Base-by-base conservation (phyloP, 2,329 filamentous ascomycete species). In the Aquanectria penicillioides region DNA sequence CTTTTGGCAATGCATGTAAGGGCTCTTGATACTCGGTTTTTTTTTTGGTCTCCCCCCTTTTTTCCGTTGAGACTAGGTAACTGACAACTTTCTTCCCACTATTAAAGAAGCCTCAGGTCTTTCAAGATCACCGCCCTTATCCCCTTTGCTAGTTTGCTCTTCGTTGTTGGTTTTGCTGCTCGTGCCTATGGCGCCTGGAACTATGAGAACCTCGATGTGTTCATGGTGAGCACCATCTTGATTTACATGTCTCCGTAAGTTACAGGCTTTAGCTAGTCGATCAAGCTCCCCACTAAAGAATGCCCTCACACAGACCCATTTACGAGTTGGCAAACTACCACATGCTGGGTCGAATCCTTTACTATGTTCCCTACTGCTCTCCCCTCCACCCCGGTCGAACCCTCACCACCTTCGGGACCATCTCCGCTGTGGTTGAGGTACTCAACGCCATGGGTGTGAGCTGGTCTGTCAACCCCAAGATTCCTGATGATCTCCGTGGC, bases 321-420 rank as follows among this genome's bases (percentile, higher is more conserved):
- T 80, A 86, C 49, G 84, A 85, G 37, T 77, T 85, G 3, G 79
- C 82, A 43, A 86, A 88, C 69, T 88, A 88, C 71, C 81, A 86
- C 64, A 79, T 87, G 52, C 80, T 89, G 29, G 82, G 81, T 3
- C 80, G 85, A 3, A 76, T 86, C 10, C 76, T 89, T 12, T 83
- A 83, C 71, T 83, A 65, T 31, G 78, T 86, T 3, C 85, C 86
- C 0, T 84, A 86, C 68, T 78, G 82, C 51, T 78, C 85, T 0
- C 85, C 85, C 0, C 68, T 83, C 33, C 72, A 78, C 33, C 79
- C 80, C 0, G 72, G 75, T 22, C 71, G 74, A 15, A 76, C 81
- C 15, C 65, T 82, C 7, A 74, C 74, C 5, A 79, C 75, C 4
- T 83, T 82, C 54, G 76, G 75, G 22, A 71, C 71, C 26, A 62